Evolutionary conservation across 208 protist genomes (phyloP), one percentile per base, ranked within the genome.

Genomic region (Leishmania tarentolae): DNA sequence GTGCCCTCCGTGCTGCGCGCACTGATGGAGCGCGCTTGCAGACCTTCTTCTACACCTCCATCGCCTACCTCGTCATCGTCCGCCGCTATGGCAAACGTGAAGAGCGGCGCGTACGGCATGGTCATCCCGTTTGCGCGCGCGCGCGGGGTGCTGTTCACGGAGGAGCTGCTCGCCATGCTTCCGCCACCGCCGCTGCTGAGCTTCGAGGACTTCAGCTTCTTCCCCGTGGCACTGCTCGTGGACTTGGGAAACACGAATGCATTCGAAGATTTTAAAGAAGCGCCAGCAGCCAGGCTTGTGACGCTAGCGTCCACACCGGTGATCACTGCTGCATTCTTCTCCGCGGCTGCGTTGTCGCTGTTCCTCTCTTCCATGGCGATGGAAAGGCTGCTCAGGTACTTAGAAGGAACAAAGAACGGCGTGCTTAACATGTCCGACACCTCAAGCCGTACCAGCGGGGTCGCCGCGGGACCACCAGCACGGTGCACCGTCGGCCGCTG

Each of bases 391-490:
- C 76, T 69, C 44, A 86, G 78, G 24, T 82, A 82, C 53, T 66
- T 63, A 40, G 28, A 42, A 0, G 77, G 78, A 13, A 86, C 78
- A 37, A 86, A 86, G 68, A 86, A 82, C 7, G 82, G 82, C 42
- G 80, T 86, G 78, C 63, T 73, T 35, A 86, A 74, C 82, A 82
- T 86, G 78, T 86, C 77, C 13, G 82, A 57, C 63, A 50, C 40
- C 78, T 86, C 82, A n/a, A 86, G 65, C 35, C 74, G 68, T 35
- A 86, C 82, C 17, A 71, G 8, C 52, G 78, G 44, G 37, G 40
- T 37, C 31, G 76, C 4, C 1, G 46, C 17, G 4, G 47, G 57
- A 8, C 44, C 75, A 8, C 40, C 50, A 21, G 69, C 50, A 15
- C 75, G 44, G 73, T 31, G 13, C 5, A 66, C 37, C 37, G 35